Percentiles rank a stretch among this genome's conserved stretches.
phyloP scores from a whole-genome alignment of 495 filamentous ascomycete species.

The Aspergillus saccharolyticus region DNA sequence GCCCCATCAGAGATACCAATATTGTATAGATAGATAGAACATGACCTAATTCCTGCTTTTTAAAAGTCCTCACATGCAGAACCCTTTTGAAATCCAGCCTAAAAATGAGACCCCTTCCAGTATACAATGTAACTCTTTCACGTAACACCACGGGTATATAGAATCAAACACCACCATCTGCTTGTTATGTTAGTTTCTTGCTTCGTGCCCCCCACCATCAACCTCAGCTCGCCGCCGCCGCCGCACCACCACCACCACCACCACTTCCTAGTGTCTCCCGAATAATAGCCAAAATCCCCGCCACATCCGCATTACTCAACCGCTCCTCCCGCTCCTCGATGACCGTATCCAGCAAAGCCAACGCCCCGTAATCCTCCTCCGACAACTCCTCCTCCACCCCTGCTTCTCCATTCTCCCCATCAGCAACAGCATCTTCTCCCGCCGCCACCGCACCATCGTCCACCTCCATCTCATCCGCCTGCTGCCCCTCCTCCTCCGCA shows the following conservation, averaged over 20 bases:
- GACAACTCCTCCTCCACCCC: constrained; percentile 15
- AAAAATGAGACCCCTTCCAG: not conserved
- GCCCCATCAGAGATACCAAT: not conserved
- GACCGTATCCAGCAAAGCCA: constrained; percentile 38
- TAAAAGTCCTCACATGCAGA: not conserved
- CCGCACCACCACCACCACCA: not conserved
- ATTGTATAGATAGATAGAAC: constrained; percentile 6
- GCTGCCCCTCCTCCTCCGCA: constrained; percentile 3
- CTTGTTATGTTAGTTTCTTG: too few species aligned
- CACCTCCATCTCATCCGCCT: constrained; percentile 9
- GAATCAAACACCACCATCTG: not conserved
- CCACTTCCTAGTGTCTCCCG: constrained; percentile 27
- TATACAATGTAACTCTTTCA: not conserved
- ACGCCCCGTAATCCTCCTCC: constrained; percentile 34
- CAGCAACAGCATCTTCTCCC: constrained; percentile 22
- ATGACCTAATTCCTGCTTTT: not conserved
- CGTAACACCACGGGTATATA: not conserved
- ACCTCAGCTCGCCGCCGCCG: not conserved
- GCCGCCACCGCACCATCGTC: constrained; percentile 6
- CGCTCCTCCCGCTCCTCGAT: constrained; percentile 43
- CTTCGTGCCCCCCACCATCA: too few species aligned
- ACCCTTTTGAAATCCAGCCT: not conserved
- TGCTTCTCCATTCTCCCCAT: constrained; percentile 16
- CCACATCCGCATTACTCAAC: constrained; percentile 34
- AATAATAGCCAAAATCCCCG: constrained; percentile 32